These are phyloP conservation scores for Ophiognomonia clavigignenti-juglandacearum DNA, from an alignment of 2,329 filamentous ascomycete genomes.

Conservation along the genomic window DNA sequence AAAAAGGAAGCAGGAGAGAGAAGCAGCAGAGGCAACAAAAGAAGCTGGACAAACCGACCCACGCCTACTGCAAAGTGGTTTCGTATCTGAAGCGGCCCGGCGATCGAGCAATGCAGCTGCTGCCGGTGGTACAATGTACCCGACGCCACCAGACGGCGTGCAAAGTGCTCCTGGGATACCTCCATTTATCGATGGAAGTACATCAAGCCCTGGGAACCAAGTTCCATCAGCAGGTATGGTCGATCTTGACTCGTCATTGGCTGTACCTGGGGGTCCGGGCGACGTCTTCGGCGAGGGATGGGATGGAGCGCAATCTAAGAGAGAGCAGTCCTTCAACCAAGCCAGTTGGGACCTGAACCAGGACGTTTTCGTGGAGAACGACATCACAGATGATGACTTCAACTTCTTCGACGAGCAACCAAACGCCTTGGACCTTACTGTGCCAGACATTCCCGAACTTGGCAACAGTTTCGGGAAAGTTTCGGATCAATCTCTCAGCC, in stretches of 20 bases:
- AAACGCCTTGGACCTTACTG: conserved; percentile 33
- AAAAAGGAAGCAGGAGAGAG: conserved; percentile 48
- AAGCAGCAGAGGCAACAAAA: conserved; percentile 30
- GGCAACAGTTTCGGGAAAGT: conserved; percentile 13
- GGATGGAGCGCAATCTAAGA: conserved; percentile 39
- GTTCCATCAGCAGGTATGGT: conserved; percentile 24
- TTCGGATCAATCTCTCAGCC: conserved; percentile 17
- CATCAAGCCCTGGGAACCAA: conserved; percentile 51
- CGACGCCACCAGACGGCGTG: conserved; percentile 65
- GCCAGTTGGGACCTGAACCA: conserved; percentile 62
- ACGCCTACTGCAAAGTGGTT: conserved; percentile 37
- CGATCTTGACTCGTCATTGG: conserved; percentile 33
- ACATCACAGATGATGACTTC: conserved; percentile 79
- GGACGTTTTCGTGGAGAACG: conserved; percentile 67
- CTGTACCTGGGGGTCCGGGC: conserved; percentile 20
- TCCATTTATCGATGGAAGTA: conserved; percentile 50
- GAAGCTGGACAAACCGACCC: conserved; percentile 38
- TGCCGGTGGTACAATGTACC: conserved; percentile 57
- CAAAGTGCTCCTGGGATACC: conserved; percentile 49
- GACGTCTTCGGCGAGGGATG: conserved; percentile 34
- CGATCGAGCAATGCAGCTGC: conserved; percentile 40
- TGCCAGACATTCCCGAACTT: conserved; percentile 28
- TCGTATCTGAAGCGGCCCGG: conserved; percentile 48
- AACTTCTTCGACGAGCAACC: conserved; percentile 70
- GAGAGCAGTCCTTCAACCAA: conserved; percentile 41